Percentiles rank a stretch among this genome's conserved stretches.
Conservation (phyloP, 1,284 basidiomycete genomes). For the Ceratobasidium sp. region DNA sequence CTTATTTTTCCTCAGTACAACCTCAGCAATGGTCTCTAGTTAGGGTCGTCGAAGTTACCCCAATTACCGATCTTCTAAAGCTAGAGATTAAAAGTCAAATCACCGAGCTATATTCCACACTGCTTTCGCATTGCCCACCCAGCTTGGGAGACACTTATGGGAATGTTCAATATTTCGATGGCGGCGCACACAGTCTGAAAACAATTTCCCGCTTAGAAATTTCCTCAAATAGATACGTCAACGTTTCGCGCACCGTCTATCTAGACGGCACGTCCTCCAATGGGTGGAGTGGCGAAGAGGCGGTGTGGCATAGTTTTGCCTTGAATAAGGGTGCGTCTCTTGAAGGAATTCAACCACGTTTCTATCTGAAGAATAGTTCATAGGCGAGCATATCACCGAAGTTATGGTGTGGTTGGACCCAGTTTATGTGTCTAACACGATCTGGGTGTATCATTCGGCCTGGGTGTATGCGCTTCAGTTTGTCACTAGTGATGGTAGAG, state of each 20-base stretch:
- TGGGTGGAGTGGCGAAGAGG: background rate
- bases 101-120: background rate
- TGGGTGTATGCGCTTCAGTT: conserved; percentile 12
- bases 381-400: conserved; percentile 30
- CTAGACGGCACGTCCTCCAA: background rate
- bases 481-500: conserved; percentile 19
- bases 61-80: conserved; percentile 5
- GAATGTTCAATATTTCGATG: background rate
- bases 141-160: too few relatives aligned
- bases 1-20: background rate
- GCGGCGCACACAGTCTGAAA: background rate
- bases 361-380: background rate
- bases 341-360: background rate
- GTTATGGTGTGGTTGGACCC: conserved; percentile 16
- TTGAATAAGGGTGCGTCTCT: conserved; percentile 7
- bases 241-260: background rate
- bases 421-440: too few relatives aligned
- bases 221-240: background rate
- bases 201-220: background rate
- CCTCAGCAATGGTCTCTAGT: conserved; percentile 20
- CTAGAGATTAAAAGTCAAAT: conserved; percentile 4
- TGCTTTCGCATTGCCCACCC: conserved; percentile 16
- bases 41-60: conserved; percentile 27
- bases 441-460: too few relatives aligned
- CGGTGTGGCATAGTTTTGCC: background rate